Base-by-base conservation (phyloP, 2,329 filamentous ascomycete genomes). In the Aureobasidium sp. region DNA sequence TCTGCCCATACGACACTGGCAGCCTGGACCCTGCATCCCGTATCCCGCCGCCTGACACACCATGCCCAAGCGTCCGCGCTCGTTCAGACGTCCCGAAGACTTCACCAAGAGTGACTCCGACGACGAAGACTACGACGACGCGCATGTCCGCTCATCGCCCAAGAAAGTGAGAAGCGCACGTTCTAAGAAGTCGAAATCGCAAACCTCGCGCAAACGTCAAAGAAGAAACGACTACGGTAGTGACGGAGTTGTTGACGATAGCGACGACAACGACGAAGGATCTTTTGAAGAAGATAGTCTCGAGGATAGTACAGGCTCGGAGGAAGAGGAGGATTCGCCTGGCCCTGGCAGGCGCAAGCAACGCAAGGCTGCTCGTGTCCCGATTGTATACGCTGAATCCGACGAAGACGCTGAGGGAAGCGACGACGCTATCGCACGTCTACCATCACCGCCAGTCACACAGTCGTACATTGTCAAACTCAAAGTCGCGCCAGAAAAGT, bases 351-450 rank as follows among this genome's bases (percentile, higher is more conserved):
- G 84, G 39, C 76, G 82, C 52, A 78, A 80, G 48, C 79, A 81
- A 66, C 80, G 85, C 65, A 77, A 77, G 63, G 81, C 79, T n/a
- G 79, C 81, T 12, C 81, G 81, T 68, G 81, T 83, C 67, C 71
- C 10, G 1, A 77, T 80, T 48, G 78, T 77, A 36, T 86, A 87
- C 76, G 79, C 84, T 66, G 83, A 85, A 70, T 67, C 66, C 7
- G 79, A 76, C 58, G 71, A 72, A 44, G 74, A 74, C 70, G 74
- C 77, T 58, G 72, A 76, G 66, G 74, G 57, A 74, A 50, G 44
- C 55, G 53, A 52, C 52, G 44, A 57, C 52, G 23, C 59, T 36
- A 32, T 63, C 60, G 46, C 60, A 64, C 37, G 50, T 34, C 39
- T 42, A 5, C 56, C 62, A 39, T 13, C 27, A n/a, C 29, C 47